Conservation (phyloP, 306 rosid species). For the Leucaena leucocephala region DNA sequence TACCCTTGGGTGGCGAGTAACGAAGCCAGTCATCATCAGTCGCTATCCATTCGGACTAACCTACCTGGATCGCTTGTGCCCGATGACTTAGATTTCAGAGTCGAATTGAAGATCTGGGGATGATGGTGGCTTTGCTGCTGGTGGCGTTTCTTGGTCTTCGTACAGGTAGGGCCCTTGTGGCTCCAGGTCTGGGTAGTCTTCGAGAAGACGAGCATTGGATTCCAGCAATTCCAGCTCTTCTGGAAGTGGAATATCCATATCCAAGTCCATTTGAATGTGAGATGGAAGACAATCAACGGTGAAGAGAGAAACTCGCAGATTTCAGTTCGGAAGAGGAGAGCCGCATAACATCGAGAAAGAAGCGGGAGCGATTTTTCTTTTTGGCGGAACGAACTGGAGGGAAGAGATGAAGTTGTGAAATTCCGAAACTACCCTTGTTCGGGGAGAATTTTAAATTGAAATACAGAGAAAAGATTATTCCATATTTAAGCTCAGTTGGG, state of each 20-base stretch:
- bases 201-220: constrained; percentile 47
- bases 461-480: no score
- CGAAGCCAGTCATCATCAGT: constrained; percentile 68
- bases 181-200: constrained; percentile 49
- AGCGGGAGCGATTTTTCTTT: neutral
- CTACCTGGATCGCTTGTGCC: constrained; percentile 62
- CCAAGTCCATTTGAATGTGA: constrained; percentile 46
- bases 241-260: constrained; percentile 72
- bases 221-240: constrained; percentile 91
- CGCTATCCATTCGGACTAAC: constrained; percentile 36
- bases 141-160: constrained; percentile 28
- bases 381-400: constrained; percentile 10
- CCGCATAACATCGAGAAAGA: neutral
- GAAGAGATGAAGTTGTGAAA: neutral
- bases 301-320: neutral
- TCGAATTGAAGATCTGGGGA: constrained; percentile 33
- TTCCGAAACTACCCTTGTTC: neutral
- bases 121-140: neutral
- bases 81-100: constrained; percentile 36
- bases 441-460: no score
- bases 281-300: neutral
- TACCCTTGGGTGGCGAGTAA: constrained; percentile 50
- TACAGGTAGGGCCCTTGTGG: constrained; percentile 47
- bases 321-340: neutral
- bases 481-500: no score